phyloP scores from a whole-genome alignment of 257 asterid species.

The Solanum chilense region DNA sequence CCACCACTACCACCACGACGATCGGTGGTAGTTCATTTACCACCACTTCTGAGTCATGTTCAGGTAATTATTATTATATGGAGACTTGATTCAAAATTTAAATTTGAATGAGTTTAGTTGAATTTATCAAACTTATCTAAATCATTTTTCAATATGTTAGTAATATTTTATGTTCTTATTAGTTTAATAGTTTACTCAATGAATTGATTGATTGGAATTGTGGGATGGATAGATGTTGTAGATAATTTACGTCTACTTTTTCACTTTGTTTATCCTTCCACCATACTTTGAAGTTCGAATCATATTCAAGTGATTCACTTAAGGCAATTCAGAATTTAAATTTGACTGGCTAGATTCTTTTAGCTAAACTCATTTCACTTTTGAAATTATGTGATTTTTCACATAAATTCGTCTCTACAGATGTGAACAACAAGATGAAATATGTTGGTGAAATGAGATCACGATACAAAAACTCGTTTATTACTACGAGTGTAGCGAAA shows the following conservation, averaged over 20 bases:
- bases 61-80: neutral
- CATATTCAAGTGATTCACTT: neutral
- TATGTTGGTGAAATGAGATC: neutral
- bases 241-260: neutral
- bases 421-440: neutral
- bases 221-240: neutral
- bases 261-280: neutral
- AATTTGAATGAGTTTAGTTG: neutral
- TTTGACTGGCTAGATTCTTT: neutral
- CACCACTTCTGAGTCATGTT: neutral
- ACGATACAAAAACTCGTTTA: neutral
- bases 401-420: neutral
- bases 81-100: neutral
- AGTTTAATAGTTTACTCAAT: neutral
- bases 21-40: neutral
- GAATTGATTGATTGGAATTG: neutral
- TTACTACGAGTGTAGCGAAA: neutral
- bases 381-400: neutral
- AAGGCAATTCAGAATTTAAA: no score
- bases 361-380: neutral
- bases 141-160: neutral
- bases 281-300: neutral
- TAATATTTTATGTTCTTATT: no score
- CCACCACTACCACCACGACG: neutral
- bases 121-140: neutral